Evolutionary conservation across 768 basidiomycete genomes (phyloP).

Genomic region (Collybia mongolica): DNA sequence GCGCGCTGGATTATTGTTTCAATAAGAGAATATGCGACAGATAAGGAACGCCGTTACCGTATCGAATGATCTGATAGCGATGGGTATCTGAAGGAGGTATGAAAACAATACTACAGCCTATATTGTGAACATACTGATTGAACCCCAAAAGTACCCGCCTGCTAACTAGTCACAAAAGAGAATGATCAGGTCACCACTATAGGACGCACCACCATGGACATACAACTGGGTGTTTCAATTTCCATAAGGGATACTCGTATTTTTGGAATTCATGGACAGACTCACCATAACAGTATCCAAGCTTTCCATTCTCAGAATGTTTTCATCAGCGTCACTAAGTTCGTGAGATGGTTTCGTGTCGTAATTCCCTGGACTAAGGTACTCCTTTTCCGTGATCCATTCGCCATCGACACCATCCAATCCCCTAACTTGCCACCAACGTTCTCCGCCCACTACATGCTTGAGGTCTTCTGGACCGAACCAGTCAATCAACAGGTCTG

Average conservation of each 20-base stretch:
- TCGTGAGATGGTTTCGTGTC: slow-evolving; percentile 25
- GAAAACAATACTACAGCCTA: background rate
- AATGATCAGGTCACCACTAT: background rate
- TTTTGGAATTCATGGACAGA: background rate
- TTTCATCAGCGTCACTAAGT: slow-evolving; percentile 33
- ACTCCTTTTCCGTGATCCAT: slow-evolving; percentile 56
- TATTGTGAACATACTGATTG: slow-evolving; percentile 42
- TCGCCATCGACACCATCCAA: slow-evolving; percentile 66
- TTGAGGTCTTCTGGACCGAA: slow-evolving; percentile 71
- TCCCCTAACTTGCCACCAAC: slow-evolving; percentile 85
- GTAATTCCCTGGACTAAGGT: slow-evolving; percentile 25
- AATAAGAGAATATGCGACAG: slow-evolving; percentile 3
- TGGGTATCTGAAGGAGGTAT: slow-evolving; percentile 45
- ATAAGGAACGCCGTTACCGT: slow-evolving; percentile 31
- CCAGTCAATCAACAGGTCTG: slow-evolving; percentile 67
- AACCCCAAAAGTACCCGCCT: slow-evolving; percentile 71
- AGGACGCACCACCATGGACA: slow-evolving; percentile 54
- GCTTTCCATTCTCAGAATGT: slow-evolving; percentile 49
- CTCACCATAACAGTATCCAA: slow-evolving; percentile 57
- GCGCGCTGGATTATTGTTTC: slow-evolving; percentile 44
- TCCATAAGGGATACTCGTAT: background rate
- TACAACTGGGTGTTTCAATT: slow-evolving; percentile 45
- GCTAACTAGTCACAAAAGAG: background rate
- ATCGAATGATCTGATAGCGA: slow-evolving; percentile 58
- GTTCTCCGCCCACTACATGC: slow-evolving; percentile 67